A percentile compares a stretch with the other conserved stretches of the same genome.
Evolutionary conservation across 352 stramenopile genomes (phyloP).

Genomic region (Phytopythium oedochilum): DNA sequence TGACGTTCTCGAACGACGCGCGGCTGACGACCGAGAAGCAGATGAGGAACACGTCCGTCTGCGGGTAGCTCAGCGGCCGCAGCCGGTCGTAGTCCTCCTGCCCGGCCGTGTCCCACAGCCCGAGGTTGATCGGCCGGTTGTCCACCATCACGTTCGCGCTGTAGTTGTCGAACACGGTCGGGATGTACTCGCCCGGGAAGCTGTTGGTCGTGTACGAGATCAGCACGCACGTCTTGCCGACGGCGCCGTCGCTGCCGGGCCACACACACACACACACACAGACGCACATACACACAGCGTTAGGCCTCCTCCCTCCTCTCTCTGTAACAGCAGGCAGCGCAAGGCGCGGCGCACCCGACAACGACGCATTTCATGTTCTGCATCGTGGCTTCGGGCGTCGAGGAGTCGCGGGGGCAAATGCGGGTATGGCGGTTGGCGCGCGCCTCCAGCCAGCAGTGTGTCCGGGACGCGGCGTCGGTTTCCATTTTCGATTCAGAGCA

Average conservation of each 20-base stretch:
- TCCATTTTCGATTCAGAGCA: conserved; percentile 37
- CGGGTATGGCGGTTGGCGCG: no score
- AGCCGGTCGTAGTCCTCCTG: conserved; percentile 97
- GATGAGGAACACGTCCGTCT: conserved; percentile 96
- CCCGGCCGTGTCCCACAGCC: conserved; percentile 96
- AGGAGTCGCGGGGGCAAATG: no score
- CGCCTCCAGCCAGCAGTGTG: no score
- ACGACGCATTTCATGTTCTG: conserved; percentile 96
- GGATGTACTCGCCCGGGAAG: conserved; percentile 96
- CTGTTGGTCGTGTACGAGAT: conserved; percentile 97
- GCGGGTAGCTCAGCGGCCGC: conserved; percentile 93
- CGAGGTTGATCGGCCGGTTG: conserved; percentile 93
- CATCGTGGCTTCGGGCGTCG: conserved; percentile 71
- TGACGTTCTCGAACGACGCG: conserved; percentile 92
- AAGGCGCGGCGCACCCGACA: conserved; percentile 43
- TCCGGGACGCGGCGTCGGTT: conserved; percentile 4
- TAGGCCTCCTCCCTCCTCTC: no score
- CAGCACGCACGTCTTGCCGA: conserved; percentile 96
- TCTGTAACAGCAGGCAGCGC: background rate
- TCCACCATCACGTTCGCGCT: conserved; percentile 92
- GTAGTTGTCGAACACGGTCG: conserved; percentile 95
- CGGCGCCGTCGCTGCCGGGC: conserved; percentile 87
- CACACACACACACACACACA: no score
- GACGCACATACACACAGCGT: no score
- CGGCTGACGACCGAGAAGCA: conserved; percentile 93